phyloP scores from a whole-genome alignment of 129 eudicot species.

The Arctium lappa region DNA sequence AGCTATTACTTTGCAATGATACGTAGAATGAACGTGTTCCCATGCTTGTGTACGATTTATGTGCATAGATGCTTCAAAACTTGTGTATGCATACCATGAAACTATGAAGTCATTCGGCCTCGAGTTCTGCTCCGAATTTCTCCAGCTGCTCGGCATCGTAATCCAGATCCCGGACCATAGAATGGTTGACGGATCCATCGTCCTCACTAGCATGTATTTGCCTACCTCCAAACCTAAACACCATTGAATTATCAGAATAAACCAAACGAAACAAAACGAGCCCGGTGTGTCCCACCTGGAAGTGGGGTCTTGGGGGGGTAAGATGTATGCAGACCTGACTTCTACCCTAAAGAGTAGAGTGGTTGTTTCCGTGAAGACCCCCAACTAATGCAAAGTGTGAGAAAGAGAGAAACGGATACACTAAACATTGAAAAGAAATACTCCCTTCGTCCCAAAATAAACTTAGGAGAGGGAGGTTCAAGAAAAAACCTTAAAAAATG shows the following conservation, averaged over 20 bases:
- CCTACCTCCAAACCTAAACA: conserved; percentile 80
- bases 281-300: too few species aligned
- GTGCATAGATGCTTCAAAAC: conserved; percentile 28
- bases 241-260: not conserved
- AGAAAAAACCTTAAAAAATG: too few species aligned
- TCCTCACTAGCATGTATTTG: conserved; percentile 84
- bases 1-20: not conserved
- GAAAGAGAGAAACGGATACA: too few species aligned
- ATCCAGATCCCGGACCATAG: conserved; percentile 57
- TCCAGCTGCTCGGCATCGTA: conserved; percentile 78
- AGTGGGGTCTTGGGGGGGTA: too few species aligned
- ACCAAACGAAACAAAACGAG: not conserved
- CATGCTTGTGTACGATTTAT: conserved; percentile 13
- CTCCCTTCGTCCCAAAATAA: too few species aligned
- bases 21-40: not conserved
- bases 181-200: conserved; percentile 83
- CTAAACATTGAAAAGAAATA: too few species aligned
- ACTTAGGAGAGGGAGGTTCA: too few species aligned
- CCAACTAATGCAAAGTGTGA: too few species aligned
- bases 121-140: conserved; percentile 89
- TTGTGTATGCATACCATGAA: not conserved
- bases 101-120: conserved; percentile 46
- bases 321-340: too few species aligned
- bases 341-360: too few species aligned
- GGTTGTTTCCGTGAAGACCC: too few species aligned